Percentiles rank a stretch among this genome's conserved stretches.
phyloP scores from a whole-genome alignment of 2,329 filamentous ascomycete species.

The Neonectria neomacrospora region DNA sequence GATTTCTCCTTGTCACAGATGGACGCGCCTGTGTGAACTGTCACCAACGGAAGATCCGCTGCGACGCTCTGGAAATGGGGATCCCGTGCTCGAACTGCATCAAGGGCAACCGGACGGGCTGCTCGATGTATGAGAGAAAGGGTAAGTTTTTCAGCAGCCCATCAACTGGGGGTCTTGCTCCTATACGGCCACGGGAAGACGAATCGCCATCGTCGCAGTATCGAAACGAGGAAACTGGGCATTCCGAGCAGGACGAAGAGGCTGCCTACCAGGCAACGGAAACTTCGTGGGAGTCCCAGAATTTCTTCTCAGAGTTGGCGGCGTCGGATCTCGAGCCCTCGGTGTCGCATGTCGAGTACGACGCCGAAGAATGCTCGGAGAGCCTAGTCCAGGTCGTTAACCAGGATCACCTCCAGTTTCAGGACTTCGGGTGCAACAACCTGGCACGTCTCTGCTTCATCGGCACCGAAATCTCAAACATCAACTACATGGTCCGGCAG shows the following conservation, averaged over 20 bases:
- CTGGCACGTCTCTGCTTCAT: conserved; percentile 60
- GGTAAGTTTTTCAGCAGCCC: not conserved
- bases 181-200: not conserved
- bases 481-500: conserved; percentile 63
- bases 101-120: conserved; percentile 54
- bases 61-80: conserved; percentile 57
- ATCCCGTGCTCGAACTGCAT: conserved; percentile 59
- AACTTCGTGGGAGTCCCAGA: not conserved
- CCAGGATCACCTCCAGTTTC: conserved; percentile 55
- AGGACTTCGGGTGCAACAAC: conserved; percentile 54
- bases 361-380: not conserved
- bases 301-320: not conserved
- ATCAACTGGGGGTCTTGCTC: not conserved
- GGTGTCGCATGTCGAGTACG: not conserved
- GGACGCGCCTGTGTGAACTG: conserved; percentile 56
- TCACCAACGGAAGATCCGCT: conserved; percentile 60
- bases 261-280: not conserved
- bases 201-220: not conserved
- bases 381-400: conserved; percentile 59
- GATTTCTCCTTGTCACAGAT: conserved; percentile 27
- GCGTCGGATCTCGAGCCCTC: not conserved
- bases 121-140: conserved; percentile 59
- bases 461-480: conserved; percentile 64
- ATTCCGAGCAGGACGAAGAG: not conserved
- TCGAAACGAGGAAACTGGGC: not conserved